Evolutionary conservation across 2,329 filamentous ascomycete genomes (phyloP).

Genomic region (Beauveria brongniartii): DNA sequence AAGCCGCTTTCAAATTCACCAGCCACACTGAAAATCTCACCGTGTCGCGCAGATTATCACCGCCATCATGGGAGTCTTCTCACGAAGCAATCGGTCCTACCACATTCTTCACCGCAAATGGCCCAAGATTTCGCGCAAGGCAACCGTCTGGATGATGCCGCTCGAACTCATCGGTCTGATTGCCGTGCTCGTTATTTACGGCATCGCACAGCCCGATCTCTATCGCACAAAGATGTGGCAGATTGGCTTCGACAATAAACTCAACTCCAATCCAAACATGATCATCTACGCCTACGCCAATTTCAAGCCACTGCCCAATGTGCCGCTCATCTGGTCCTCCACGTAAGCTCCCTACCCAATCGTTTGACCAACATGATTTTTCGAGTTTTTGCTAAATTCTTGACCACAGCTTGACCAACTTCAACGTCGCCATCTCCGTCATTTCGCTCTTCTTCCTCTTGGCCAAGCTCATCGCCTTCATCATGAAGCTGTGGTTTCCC

Average conservation of each 20-base stretch:
- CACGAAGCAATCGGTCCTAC: conserved; percentile 26
- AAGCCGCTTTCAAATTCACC: not conserved
- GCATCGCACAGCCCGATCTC: conserved; percentile 63
- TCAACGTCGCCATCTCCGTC: conserved; percentile 69
- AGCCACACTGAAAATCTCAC: not conserved
- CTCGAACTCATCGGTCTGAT: conserved; percentile 60
- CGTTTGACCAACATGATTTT: not conserved
- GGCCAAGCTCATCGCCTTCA: conserved; percentile 58
- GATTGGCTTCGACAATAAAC: conserved; percentile 60
- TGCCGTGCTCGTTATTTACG: conserved; percentile 60
- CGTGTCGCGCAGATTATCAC: not conserved
- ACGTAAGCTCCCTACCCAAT: conserved; percentile 44
- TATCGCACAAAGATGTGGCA: conserved; percentile 67
- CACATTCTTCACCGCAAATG: conserved; percentile 51
- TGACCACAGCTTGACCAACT: conserved; percentile 56
- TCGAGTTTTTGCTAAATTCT: conserved; percentile 9
- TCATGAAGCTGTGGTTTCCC: conserved; percentile 65
- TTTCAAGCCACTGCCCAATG: conserved; percentile 50
- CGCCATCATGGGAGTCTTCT: conserved; percentile 7
- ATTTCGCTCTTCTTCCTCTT: conserved; percentile 69
- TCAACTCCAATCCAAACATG: conserved; percentile 65
- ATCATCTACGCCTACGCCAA: conserved; percentile 69
- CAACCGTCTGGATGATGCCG: conserved; percentile 55
- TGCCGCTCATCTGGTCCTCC: conserved; percentile 65
- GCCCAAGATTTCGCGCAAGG: conserved; percentile 42